phyloP scores from a whole-genome alignment of 257 asterid species.

The Solanum tarapatanum region DNA sequence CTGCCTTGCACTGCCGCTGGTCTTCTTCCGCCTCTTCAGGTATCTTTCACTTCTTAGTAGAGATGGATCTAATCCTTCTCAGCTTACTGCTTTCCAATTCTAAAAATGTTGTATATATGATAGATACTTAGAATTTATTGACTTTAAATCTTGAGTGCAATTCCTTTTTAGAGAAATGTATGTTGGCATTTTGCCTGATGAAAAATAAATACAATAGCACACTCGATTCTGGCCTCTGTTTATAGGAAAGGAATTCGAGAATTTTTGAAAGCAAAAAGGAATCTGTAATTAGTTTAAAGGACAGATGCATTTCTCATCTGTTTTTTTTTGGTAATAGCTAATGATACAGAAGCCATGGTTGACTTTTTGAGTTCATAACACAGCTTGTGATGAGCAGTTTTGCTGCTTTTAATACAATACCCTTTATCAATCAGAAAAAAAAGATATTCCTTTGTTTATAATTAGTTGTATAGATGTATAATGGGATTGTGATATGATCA shows the following conservation, averaged over 20 bases:
- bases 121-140: neutral
- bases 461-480: neutral
- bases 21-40: constrained; percentile 3
- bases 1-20: neutral
- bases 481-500: neutral
- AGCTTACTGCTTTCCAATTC: neutral
- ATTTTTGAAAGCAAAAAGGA: neutral
- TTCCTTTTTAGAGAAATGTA: neutral
- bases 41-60: neutral
- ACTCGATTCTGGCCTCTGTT: neutral
- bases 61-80: neutral
- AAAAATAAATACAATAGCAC: neutral
- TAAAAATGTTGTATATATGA: neutral
- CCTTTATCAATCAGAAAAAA: neutral
- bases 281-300: neutral
- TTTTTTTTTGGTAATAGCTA: neutral
- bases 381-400: neutral
- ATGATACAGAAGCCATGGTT: neutral
- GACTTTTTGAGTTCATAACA: neutral
- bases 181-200: neutral
- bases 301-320: neutral
- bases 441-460: neutral
- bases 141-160: neutral
- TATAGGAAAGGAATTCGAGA: neutral
- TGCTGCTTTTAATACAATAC: neutral